Base-by-base conservation (phyloP, 371 early-diverging fungal genomes). In the Parasitella parasitica region DNA sequence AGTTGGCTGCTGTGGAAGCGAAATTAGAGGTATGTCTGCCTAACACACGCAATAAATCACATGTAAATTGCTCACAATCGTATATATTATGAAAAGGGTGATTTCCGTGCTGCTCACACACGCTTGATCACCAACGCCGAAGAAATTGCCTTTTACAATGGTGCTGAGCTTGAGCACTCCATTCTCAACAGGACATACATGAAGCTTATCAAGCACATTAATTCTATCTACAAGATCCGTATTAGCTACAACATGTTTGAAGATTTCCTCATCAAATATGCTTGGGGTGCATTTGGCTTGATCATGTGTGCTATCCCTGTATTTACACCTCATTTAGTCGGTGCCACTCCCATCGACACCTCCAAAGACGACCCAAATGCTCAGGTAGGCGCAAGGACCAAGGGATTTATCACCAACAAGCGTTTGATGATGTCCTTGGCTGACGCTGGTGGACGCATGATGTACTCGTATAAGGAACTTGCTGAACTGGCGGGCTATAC, bases 371-470 rank as follows among this genome's bases (percentile, higher is more conserved):
- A 20, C 24, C 77, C 71, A 30, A 72, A 82, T 54, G 75, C 73
- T 46, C 75, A 72, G 35, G 85, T 85, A 5, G 87, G 93, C 20
- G 75, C 73, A 13, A 81, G 94, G 20, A 95, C 94, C 12, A 87
- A 90, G 60, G 89, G 88, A 2, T 97, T 96, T 54, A 89, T 97
- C 39, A 97, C 97, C 41, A 95, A 93, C 74, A 88, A 92, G 60
- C 81, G 95, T 51, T 70, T 89, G 46, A 86, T 95, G 87, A 81
- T 94, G 65, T 87, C 89, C 3, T 77, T 93, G 30, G 93, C 94
- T 1, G 95, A 95, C 77, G 95, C 95, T 15, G 93, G 93, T 72
- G 95, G 95, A 30, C 87, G 95, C 54, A 87, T 95, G 81, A 92
- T 95, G 91, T 92, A 92, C 62, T 88, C 91, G 0, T 92, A 90